These are phyloP conservation scores for Wickerhamiella kazuoi DNA, from an alignment of 805 yeast species.

Conservation along the genomic window DNA sequence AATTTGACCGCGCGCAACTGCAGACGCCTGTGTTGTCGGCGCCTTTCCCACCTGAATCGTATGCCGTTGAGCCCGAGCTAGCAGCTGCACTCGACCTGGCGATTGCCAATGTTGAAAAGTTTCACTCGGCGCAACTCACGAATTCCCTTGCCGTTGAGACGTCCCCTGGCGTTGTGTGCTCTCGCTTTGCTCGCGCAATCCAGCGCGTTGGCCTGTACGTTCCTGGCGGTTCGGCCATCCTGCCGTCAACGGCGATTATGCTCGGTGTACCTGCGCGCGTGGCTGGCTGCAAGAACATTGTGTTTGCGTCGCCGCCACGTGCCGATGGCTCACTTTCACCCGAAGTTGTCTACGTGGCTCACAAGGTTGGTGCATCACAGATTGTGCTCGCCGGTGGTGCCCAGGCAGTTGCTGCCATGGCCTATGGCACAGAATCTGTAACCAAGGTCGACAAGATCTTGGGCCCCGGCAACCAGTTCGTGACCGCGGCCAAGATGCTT, in stretches of 20 bases:
- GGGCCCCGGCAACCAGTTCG: slow-evolving; percentile 99
- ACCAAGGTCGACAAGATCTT: slow-evolving; percentile 91
- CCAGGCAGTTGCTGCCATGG: slow-evolving; percentile 97
- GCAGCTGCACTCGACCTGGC: slow-evolving; percentile 78
- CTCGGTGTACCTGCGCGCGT: slow-evolving; percentile 96
- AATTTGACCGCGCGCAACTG: slow-evolving; percentile 73
- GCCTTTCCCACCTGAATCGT: slow-evolving; percentile 67
- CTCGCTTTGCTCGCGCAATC: slow-evolving; percentile 88
- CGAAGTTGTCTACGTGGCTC: slow-evolving; percentile 94
- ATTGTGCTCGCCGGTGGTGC: slow-evolving; percentile 98
- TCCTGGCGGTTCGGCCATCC: slow-evolving; percentile 97
- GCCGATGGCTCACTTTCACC: slow-evolving; percentile 86
- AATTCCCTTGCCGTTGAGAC: slow-evolving; percentile 75
- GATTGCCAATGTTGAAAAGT: slow-evolving; percentile 69
- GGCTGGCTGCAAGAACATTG: slow-evolving; percentile 87
- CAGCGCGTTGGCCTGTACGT: slow-evolving; percentile 89
- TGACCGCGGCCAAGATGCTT: slow-evolving; percentile 96
- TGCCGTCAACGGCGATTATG: slow-evolving; percentile 96
- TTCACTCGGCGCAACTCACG: slow-evolving; percentile 77
- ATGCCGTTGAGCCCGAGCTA: slow-evolving; percentile 56
- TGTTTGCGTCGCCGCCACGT: slow-evolving; percentile 92
- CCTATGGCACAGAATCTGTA: slow-evolving; percentile 86
- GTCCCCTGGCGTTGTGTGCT: slow-evolving; percentile 81
- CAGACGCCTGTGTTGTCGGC: slow-evolving; percentile 61
- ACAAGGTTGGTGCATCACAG: slow-evolving; percentile 78